Conservation (phyloP, 345 rosid genomes). For the Populus alba region DNA sequence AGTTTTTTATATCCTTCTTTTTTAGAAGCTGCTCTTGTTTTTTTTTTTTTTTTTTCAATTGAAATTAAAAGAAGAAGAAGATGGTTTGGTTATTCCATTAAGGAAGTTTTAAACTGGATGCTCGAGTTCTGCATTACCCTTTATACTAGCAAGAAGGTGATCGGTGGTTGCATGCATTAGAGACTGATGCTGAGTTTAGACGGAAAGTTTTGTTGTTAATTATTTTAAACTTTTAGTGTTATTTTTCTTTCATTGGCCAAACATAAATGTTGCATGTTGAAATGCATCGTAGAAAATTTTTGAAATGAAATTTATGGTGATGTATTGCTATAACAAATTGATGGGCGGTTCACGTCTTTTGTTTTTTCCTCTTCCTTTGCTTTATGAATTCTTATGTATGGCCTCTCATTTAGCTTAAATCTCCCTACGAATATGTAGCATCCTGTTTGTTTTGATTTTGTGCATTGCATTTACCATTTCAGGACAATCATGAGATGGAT, state of each 20-base stretch:
- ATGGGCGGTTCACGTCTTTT: background rate
- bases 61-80: no score
- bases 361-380: background rate
- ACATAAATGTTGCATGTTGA: background rate
- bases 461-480: slow-evolving; percentile 12
- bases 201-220: background rate
- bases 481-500: slow-evolving; percentile 62
- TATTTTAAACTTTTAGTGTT: background rate
- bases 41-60: no score
- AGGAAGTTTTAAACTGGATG: background rate
- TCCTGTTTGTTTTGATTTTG: background rate
- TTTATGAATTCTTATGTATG: background rate
- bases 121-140: background rate
- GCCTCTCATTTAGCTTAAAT: background rate
- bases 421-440: background rate
- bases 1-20: background rate
- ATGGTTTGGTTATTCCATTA: background rate
- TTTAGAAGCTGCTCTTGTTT: no score
- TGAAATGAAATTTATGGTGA: background rate
- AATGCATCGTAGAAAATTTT: background rate
- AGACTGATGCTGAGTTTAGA: background rate
- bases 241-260: background rate
- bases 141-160: background rate
- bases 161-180: background rate
- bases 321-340: background rate